Percentiles rank a stretch among this genome's conserved stretches.
Evolutionary conservation across 768 basidiomycete species (phyloP).

Genomic region (Pseudohyphozyma bogoriensis): DNA sequence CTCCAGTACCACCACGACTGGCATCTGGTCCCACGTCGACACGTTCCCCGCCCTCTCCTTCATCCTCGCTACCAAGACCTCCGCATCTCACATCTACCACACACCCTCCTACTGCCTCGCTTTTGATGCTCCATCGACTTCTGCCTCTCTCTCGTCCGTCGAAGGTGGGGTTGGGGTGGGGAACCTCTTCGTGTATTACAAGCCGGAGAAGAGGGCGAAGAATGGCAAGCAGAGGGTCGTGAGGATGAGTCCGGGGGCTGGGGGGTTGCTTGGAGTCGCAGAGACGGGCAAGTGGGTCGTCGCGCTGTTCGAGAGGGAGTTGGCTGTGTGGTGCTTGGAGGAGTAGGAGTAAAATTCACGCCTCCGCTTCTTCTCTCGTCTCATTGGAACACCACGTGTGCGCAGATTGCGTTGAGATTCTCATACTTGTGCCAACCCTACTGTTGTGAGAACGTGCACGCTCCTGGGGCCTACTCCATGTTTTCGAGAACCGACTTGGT

Average conservation of each 20-base stretch:
- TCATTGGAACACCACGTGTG: no score
- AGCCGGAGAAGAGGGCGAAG: conserved; percentile 1
- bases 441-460: no score
- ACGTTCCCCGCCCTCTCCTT: conserved; percentile 86
- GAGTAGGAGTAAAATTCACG: background rate
- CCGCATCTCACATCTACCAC: conserved; percentile 79
- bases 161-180: conserved; percentile 1
- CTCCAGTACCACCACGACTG: conserved; percentile 27
- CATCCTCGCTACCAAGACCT: conserved; percentile 85
- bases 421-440: no score
- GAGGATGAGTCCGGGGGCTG: conserved; percentile 6
- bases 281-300: conserved; percentile 2
- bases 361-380: no score
- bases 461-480: no score
- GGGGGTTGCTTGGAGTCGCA: conserved; percentile 22
- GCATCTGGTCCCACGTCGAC: conserved; percentile 59
- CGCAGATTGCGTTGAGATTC: no score
- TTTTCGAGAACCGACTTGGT: no score
- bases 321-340: conserved; percentile 12
- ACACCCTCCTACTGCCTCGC: conserved; percentile 46
- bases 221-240: conserved; percentile 23
- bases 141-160: background rate
- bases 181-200: conserved; percentile 27
- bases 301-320: conserved; percentile 26
- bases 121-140: conserved; percentile 20